These are phyloP conservation scores for Nicotiana tomentosiformis DNA, from an alignment of 257 asterid genomes.

Conservation along the genomic window DNA sequence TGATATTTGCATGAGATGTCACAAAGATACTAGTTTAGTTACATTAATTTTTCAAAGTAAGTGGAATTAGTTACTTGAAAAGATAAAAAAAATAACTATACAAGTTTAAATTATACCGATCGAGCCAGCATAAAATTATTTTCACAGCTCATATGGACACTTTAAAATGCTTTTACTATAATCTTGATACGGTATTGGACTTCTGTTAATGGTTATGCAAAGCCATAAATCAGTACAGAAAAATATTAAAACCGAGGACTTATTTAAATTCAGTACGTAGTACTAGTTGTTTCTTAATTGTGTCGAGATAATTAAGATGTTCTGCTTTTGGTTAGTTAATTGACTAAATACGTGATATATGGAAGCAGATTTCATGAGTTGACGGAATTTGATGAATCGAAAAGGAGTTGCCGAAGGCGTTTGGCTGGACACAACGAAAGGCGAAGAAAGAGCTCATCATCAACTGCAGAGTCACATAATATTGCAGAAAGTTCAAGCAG, in stretches of 20 bases:
- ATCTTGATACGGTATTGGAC: too few species aligned
- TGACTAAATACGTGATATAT: not conserved
- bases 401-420: conserved; percentile 36
- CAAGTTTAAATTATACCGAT: too few species aligned
- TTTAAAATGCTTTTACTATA: too few species aligned
- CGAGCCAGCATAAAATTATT: too few species aligned
- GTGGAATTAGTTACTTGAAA: too few species aligned
- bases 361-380: conserved; percentile 29
- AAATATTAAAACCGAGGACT: not conserved
- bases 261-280: not conserved
- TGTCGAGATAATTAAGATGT: not conserved
- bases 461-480: conserved; percentile 21
- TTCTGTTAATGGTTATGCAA: too few species aligned
- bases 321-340: not conserved
- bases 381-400: conserved; percentile 29
- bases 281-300: not conserved
- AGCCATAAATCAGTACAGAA: too few species aligned
- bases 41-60: too few species aligned
- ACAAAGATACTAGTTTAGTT: too few species aligned
- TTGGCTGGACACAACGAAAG: conserved; percentile 60
- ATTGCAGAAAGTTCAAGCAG: conserved; percentile 27
- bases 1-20: too few species aligned
- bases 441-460: conserved; percentile 46
- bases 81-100: too few species aligned
- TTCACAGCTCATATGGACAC: too few species aligned